phyloP scores from a whole-genome alignment of 495 filamentous ascomycete genomes.

The Tuber calosporum region DNA sequence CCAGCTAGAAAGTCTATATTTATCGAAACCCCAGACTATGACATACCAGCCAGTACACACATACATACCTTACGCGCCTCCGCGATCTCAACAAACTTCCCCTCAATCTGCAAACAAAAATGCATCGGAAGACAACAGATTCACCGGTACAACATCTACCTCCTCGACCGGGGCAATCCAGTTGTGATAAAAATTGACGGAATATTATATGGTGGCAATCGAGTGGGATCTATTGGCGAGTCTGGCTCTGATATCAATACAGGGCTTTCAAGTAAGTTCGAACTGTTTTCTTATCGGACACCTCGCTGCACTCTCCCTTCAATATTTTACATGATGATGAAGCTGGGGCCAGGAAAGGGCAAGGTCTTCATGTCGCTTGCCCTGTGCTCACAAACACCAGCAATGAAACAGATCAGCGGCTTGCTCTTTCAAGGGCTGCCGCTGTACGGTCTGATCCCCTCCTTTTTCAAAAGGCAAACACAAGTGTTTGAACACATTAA shows the following conservation, averaged over 20 bases:
- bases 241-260: neutral
- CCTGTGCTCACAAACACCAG: conserved; percentile 40
- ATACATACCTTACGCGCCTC: neutral
- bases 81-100: neutral
- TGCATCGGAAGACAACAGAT: neutral
- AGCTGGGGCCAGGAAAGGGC: conserved; percentile 41
- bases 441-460: neutral
- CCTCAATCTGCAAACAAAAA: conserved; percentile 7
- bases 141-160: conserved; percentile 2
- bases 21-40: neutral
- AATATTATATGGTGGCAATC: conserved; percentile 5
- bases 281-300: neutral
- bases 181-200: neutral
- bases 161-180: neutral
- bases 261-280: neutral
- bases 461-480: neutral
- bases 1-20: neutral
- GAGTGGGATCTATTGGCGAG: neutral
- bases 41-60: too few relatives aligned
- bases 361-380: conserved; percentile 38
- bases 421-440: neutral
- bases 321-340: conserved; percentile 33
- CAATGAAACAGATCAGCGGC: conserved; percentile 1
- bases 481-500: neutral
- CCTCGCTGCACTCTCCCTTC: conserved; percentile 3